Base-by-base conservation (phyloP, 306 rosid species). In the Prunus kanzakura region DNA sequence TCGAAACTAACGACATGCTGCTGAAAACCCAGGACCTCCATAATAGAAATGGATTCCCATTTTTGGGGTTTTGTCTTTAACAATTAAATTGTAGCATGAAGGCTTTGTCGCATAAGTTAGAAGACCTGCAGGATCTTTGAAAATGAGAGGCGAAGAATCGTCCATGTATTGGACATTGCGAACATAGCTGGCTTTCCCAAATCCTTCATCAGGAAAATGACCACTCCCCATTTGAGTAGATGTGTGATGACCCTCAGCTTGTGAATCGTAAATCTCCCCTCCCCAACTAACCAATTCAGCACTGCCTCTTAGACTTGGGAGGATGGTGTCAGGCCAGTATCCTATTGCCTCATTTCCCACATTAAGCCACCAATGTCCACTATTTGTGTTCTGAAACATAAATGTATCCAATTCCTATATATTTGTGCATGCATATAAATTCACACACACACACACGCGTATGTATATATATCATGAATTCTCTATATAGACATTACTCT, bases 171-270 rank as follows among this genome's bases (percentile, higher is more conserved):
- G 52, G 27, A 77, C 16, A 52, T 77, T 72, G 54, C 67, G 6
- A 11, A 82, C 9, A 73, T 18, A 76, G 22, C 79, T 66, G 32
- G 82, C 82, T 73, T 12, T 82, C 12, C 73, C 70, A 11, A 12
- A 66, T 4, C 78, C 79, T 67, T 82, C 82, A 15, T 4, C 8
- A 0, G 82, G 76, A 50, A 82, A 82, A 49, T 71, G 82, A 23
- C 81, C 67, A 20, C 85, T 82, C 38, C 85, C 82, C 85, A 82
- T 82, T 12, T 82, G 72, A 60, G 85, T 82, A 3, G 18, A 3
- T 4, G 85, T 67, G 61, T 82, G 85, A 50, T 2, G 79, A 15
- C 49, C 75, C 2, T 9, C 72, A 11, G 0, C 2, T 5, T 43
- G 7, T 12, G 54, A 3, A 43, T 73, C 73, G 16, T 22, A 11